A percentile compares a stretch with the other conserved stretches of the same genome.
Conservation (phyloP, 1,139 yeast genomes). For the Debaryomyces sp. region DNA sequence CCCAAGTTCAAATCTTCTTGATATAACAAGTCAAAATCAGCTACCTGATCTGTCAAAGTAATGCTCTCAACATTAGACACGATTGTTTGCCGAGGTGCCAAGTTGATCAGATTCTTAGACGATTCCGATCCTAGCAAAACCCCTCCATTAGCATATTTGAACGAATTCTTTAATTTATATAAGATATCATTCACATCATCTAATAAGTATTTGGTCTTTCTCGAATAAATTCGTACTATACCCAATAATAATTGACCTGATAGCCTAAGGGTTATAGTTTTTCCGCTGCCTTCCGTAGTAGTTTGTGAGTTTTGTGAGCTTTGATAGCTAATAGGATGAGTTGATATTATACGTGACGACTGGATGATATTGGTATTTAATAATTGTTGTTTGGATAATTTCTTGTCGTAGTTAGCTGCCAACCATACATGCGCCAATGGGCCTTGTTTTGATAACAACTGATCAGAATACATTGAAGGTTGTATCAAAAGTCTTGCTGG, state of each 20-base stretch:
- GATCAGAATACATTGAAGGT: constrained; percentile 37
- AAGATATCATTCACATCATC: constrained; percentile 86
- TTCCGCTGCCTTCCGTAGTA: constrained; percentile 6
- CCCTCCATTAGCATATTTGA: constrained; percentile 47
- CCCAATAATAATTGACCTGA: constrained; percentile 91
- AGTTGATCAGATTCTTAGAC: constrained; percentile 33
- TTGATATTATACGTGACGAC: constrained; percentile 58
- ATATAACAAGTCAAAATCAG: constrained; percentile 71
- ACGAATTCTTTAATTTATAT: constrained; percentile 72
- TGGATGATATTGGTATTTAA: constrained; percentile 70
- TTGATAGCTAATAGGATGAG: constrained; percentile 19
- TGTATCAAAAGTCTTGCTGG: background rate
- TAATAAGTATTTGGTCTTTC: constrained; percentile 80
- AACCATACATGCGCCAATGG: constrained; percentile 93
- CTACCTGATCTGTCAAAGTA: constrained; percentile 74
- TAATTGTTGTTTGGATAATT: constrained; percentile 75
- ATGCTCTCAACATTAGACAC: constrained; percentile 57
- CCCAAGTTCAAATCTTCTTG: constrained; percentile 67
- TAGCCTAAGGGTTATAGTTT: constrained; percentile 70
- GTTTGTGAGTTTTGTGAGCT: constrained; percentile 26
- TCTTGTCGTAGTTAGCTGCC: constrained; percentile 86
- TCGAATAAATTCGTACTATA: constrained; percentile 82
- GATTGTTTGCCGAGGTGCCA: constrained; percentile 53
- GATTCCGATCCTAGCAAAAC: constrained; percentile 33
- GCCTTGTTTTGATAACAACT: constrained; percentile 64